Conservation (phyloP, 805 yeast species). For the Nakazawaea wickerhamii region DNA sequence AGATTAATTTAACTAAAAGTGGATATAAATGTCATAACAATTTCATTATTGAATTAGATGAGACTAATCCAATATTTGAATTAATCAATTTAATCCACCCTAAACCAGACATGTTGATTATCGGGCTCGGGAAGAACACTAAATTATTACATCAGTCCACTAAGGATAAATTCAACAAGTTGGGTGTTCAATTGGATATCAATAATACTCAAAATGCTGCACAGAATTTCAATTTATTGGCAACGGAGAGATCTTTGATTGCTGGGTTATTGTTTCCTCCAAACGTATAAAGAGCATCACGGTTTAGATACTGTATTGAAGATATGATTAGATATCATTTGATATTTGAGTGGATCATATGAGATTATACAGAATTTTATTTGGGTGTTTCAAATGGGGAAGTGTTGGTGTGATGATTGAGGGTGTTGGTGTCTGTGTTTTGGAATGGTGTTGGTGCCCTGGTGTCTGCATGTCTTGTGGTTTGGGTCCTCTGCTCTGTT, state of each 20-base stretch:
- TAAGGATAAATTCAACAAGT: conserved; percentile 37
- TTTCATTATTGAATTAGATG: conserved; percentile 6
- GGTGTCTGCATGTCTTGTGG: too few relatives aligned
- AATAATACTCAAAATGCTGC: conserved; percentile 66
- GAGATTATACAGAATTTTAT: too few relatives aligned
- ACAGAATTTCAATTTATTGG: conserved; percentile 63
- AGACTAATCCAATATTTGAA: conserved; percentile 41
- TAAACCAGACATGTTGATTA: conserved; percentile 67
- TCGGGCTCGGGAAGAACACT: conserved; percentile 65
- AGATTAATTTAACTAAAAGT: conserved; percentile 41
- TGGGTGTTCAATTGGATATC: conserved; percentile 69
- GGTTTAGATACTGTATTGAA: too few relatives aligned
- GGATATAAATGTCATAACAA: conserved; percentile 38
- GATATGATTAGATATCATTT: background rate
- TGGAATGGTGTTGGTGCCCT: too few relatives aligned
- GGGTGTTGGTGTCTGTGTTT: too few relatives aligned
- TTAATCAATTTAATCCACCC: conserved; percentile 55
- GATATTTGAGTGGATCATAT: background rate
- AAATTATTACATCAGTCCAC: conserved; percentile 59
- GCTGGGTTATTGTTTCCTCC: conserved; percentile 74
- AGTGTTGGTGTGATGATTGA: too few relatives aligned
- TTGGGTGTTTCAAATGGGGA: too few relatives aligned
- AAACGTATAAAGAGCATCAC: conserved; percentile 44
- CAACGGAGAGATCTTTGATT: conserved; percentile 72
- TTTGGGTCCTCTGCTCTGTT: too few relatives aligned